Evolutionary conservation across 2,329 filamentous ascomycete species (phyloP).

Genomic region (Chaetomiaceae sp.): DNA sequence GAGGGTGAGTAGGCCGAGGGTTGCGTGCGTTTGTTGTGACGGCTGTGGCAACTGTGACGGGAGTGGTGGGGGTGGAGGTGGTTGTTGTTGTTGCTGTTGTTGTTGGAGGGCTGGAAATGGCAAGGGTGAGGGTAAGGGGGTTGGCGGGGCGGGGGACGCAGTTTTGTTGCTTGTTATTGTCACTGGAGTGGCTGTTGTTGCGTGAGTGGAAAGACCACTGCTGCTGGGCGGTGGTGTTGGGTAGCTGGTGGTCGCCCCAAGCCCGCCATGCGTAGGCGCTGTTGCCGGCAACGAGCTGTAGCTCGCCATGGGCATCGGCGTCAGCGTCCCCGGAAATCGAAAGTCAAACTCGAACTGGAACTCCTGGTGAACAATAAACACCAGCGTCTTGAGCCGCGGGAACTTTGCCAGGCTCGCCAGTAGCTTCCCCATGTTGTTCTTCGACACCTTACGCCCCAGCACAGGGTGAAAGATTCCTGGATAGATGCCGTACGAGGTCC

Average conservation of each 20-base stretch:
- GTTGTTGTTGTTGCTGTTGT: too few species aligned
- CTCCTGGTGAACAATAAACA: slow-evolving; percentile 46
- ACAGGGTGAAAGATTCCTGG: slow-evolving; percentile 44
- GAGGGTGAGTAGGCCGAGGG: slow-evolving; percentile 3
- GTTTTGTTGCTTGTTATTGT: slow-evolving; percentile 5
- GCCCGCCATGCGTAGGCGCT: background rate
- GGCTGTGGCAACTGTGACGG: background rate
- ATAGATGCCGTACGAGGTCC: slow-evolving; percentile 44
- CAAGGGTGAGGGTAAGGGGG: slow-evolving; percentile 1
- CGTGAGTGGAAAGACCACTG: background rate
- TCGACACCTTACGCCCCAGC: slow-evolving; percentile 41
- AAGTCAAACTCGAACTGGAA: slow-evolving; percentile 43
- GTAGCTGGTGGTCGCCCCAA: background rate
- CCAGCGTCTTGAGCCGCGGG: slow-evolving; percentile 36
- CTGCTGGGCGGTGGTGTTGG: slow-evolving; percentile 12
- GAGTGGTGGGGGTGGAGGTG: background rate
- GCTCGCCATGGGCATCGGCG: slow-evolving; percentile 22
- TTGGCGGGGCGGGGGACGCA: slow-evolving; percentile 12
- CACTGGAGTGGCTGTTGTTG: background rate
- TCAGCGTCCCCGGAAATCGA: slow-evolving; percentile 26
- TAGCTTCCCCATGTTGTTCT: slow-evolving; percentile 42
- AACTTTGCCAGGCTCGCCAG: slow-evolving; percentile 41
- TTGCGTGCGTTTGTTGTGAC: slow-evolving; percentile 4
- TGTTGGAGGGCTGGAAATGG: slow-evolving; percentile 7
- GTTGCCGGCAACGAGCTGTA: background rate